Base-by-base conservation (phyloP, 768 basidiomycete species). In the Suillus subalutaceus region DNA sequence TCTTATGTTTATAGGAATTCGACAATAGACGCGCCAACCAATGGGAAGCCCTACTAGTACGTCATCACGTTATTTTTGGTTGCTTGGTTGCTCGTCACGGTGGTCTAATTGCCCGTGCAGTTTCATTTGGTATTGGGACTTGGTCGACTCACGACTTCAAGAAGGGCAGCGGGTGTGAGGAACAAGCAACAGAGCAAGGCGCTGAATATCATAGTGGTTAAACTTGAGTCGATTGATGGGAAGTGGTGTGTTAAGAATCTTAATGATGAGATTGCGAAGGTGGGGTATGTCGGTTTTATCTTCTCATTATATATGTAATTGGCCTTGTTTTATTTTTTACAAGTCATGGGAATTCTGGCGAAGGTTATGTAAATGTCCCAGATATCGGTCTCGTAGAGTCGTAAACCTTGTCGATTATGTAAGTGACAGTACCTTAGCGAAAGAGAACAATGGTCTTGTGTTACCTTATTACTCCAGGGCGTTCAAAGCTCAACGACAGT, bases 61-160 rank as follows among this genome's bases (percentile, higher is more conserved):
- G 69, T 8, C 8, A 10, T 23, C 13, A 3, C 13, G 6, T 26
- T 23, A 13, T 26, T 7, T 50, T 37, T 23, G 23, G 48, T 40
- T 13, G n/a, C 9, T 37, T 37, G 35, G 46, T 48, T n/a, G 3
- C 44, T 37, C 9, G 35, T 37, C 9, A 37, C 35, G 35, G 35
- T 37, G 35, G 46, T n/a, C 46, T 48, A n/a, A 48, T 41, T 6
- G 12, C 2, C 13, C 8, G 32, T 30, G 15, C 62, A 97, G 96
- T 89, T 62, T 85, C 90, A 1, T 99, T 95, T 74, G 97, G 97
- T 9, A 94, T 99, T 55, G 97, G 97, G 1, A 99, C 97, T 0
- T 90, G 84, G 75, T 77, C 98, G 12, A 94, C 94, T 20, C 97
- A 97, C 73, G 95, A 97, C 6, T 77, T 96, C 79, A 73, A 68